phyloP scores from a whole-genome alignment of 805 yeast species.

The Saccharomycopsis fermentans region DNA sequence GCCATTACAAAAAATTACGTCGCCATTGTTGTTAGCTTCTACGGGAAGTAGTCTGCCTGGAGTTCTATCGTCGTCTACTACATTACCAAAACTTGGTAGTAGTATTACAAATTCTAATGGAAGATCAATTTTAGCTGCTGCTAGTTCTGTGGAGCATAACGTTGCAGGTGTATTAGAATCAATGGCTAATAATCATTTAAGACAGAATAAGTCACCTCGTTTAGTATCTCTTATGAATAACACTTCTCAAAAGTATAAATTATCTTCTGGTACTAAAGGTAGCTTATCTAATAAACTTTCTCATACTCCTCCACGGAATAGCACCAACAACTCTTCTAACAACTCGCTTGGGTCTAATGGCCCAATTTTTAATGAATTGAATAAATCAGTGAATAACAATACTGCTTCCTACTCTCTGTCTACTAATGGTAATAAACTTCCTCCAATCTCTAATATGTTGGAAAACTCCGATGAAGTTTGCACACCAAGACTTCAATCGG shows the following conservation, averaged over 20 bases:
- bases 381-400: neutral
- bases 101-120: neutral
- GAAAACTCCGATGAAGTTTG: neutral
- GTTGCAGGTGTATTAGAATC: slow-evolving; percentile 35
- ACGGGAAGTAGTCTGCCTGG: slow-evolving; percentile 20
- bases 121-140: neutral
- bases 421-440: neutral
- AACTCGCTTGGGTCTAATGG: neutral
- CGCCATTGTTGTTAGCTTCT: slow-evolving; percentile 52
- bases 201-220: neutral
- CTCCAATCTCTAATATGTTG: slow-evolving; percentile 1
- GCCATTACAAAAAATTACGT: slow-evolving; percentile 50
- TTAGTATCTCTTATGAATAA: slow-evolving; percentile 18
- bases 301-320: neutral
- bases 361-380: slow-evolving; percentile 5
- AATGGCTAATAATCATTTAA: slow-evolving; percentile 23
- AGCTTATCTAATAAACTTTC: neutral
- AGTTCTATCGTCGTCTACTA: neutral
- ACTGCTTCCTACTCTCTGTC: neutral
- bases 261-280: neutral
- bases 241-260: slow-evolving; percentile 15
- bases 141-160: slow-evolving; percentile 20
- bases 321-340: neutral
- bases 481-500: neutral
- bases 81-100: neutral